Percentiles rank a stretch among this genome's conserved stretches.
These are phyloP conservation scores for Flueggea neowawraea DNA, from an alignment of 441 rosid species.

Conservation along the genomic window DNA sequence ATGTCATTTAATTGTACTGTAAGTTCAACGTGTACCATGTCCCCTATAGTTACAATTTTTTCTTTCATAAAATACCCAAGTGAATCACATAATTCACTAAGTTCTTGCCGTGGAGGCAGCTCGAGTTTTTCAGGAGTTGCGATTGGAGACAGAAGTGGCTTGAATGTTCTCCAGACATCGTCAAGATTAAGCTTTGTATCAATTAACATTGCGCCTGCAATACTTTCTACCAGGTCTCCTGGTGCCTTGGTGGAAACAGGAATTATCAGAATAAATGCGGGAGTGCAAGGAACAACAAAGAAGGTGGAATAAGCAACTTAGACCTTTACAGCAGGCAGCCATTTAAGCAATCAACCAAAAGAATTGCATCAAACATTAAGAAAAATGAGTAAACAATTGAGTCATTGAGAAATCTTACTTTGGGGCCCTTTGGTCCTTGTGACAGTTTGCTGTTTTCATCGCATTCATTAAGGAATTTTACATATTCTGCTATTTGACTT, in stretches of 20 bases:
- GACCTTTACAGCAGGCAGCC: too few species aligned
- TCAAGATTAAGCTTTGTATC: constrained; percentile 70
- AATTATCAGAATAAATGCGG: neutral
- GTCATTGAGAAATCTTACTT: constrained; percentile 34
- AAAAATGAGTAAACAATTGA: too few species aligned
- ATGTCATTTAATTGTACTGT: constrained; percentile 62
- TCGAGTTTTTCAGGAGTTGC: constrained; percentile 84
- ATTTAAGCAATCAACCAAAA: too few species aligned
- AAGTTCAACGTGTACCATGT: constrained; percentile 53
- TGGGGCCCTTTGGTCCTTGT: constrained; percentile 64
- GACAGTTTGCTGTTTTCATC: constrained; percentile 33
- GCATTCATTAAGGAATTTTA: constrained; percentile 39
- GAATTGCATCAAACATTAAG: too few species aligned
- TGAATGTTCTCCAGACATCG: constrained; percentile 74
- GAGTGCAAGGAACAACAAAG: too few species aligned
- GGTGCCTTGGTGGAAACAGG: too few species aligned
- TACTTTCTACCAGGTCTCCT: constrained; percentile 93
- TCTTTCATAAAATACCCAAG: constrained; percentile 64
- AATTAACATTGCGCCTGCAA: constrained; percentile 78
- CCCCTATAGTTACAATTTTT: constrained; percentile 42
- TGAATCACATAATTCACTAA: constrained; percentile 76
- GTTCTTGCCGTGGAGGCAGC: constrained; percentile 75
- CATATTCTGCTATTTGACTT: constrained; percentile 58
- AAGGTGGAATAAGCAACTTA: too few species aligned
- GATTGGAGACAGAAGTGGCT: constrained; percentile 85